Percentiles rank a stretch among this genome's conserved stretches.
Evolutionary conservation across 2,329 filamentous ascomycete genomes (phyloP).

Genomic region (Penicillium italicum): DNA sequence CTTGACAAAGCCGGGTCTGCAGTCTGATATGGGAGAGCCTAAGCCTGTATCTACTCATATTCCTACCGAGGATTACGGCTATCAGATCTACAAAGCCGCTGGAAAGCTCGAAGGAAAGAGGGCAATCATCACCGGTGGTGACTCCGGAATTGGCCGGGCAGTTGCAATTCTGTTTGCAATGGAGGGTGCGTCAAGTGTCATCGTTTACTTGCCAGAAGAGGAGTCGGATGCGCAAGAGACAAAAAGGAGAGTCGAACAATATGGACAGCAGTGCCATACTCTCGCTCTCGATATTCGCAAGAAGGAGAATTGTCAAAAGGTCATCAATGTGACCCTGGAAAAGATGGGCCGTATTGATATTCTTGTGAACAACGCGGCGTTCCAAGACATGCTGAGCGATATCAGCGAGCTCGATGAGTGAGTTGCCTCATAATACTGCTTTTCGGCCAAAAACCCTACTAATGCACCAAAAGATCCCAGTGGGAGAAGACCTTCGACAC

Average conservation of each 20-base stretch:
- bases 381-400: constrained; percentile 68
- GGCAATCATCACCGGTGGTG: constrained; percentile 76
- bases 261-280: constrained; percentile 63
- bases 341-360: constrained; percentile 69
- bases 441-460: not conserved
- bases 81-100: constrained; percentile 68
- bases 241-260: constrained; percentile 64
- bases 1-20: constrained; percentile 52
- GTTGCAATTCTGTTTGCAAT: constrained; percentile 74
- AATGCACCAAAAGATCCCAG: constrained; percentile 56
- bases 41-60: constrained; percentile 62
- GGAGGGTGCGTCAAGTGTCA: constrained; percentile 72
- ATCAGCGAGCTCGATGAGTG: constrained; percentile 69
- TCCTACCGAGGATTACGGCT: constrained; percentile 64
- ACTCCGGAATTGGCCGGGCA: constrained; percentile 74
- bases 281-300: constrained; percentile 62
- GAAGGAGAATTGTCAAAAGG: constrained; percentile 64
- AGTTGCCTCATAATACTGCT: constrained; percentile 24
- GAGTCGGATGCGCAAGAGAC: constrained; percentile 73
- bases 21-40: constrained; percentile 54
- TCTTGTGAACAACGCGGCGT: constrained; percentile 64
- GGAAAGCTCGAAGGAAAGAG: constrained; percentile 72
- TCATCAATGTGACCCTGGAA: constrained; percentile 64
- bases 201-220: constrained; percentile 71
- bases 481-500: constrained; percentile 77